Evolutionary conservation across 2,329 filamentous ascomycete species (phyloP).

Genomic region (Paramyrothecium roridum): DNA sequence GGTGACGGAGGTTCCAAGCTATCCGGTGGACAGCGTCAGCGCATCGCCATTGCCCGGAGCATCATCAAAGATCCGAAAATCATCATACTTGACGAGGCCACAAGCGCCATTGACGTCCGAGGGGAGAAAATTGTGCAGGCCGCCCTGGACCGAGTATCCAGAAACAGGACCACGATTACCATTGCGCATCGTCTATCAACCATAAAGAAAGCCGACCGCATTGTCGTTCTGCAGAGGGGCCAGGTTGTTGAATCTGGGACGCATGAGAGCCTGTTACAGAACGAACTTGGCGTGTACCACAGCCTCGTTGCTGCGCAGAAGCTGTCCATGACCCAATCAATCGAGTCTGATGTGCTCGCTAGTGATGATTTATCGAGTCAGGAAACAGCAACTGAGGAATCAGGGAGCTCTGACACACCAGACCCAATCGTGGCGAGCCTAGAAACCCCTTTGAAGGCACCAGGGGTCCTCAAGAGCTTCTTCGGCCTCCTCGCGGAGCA

Average conservation of each 20-base stretch:
- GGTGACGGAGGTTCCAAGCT: neutral
- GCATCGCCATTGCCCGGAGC: conserved; percentile 1
- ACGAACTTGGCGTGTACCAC: conserved; percentile 31
- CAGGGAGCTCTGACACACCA: too few relatives aligned
- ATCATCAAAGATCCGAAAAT: conserved; percentile 39
- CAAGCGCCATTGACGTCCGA: conserved; percentile 45
- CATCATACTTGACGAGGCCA: conserved; percentile 66
- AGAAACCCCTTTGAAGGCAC: too few relatives aligned
- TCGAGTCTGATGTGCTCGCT: neutral
- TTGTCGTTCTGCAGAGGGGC: conserved; percentile 62
- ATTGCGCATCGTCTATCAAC: conserved; percentile 63
- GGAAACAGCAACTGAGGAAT: neutral
- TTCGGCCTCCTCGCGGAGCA: conserved; percentile 14
- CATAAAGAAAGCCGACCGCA: conserved; percentile 60
- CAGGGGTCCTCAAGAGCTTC: conserved; percentile 1
- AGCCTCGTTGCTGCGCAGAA: conserved; percentile 18
- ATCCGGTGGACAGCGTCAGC: neutral
- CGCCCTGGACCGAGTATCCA: conserved; percentile 32
- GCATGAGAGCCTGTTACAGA: conserved; percentile 55
- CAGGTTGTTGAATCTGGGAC: conserved; percentile 59
- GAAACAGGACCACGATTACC: conserved; percentile 58
- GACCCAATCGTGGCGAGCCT: too few relatives aligned
- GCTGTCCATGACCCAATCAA: neutral
- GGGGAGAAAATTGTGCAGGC: conserved; percentile 40
- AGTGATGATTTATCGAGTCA: neutral